Percentiles rank a stretch among this genome's conserved stretches.
These are phyloP conservation scores for Elaeis guineensis DNA, from an alignment of 176 grass and related monocot genomes.

Conservation along the genomic window DNA sequence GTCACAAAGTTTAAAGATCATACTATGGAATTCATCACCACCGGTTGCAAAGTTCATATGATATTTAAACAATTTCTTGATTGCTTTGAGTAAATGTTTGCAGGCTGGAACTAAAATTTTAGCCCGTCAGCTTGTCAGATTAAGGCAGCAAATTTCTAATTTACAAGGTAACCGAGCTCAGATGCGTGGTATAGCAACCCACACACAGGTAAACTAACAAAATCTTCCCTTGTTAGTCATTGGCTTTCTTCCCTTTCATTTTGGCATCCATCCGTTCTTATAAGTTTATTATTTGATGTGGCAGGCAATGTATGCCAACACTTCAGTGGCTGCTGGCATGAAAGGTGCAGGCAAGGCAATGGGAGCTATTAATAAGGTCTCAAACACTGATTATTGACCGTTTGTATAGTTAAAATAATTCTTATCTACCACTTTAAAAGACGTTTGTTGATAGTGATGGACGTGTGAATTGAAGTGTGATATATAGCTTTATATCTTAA, in stretches of 20 bases:
- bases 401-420: too few relatives aligned
- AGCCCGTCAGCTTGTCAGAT: conserved; percentile 74
- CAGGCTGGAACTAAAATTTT: conserved; percentile 86
- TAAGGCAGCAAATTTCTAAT: conserved; percentile 93
- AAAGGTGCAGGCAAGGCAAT: conserved; percentile 83
- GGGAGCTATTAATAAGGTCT: conserved; percentile 92
- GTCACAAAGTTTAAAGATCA: too few relatives aligned
- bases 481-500: not conserved
- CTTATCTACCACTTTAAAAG: too few relatives aligned
- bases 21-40: too few relatives aligned
- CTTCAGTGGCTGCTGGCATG: conserved; percentile 84
- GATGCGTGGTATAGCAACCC: conserved; percentile 74
- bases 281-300: conserved; percentile 1
- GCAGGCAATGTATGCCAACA: conserved; percentile 87
- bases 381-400: not conserved
- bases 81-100: conserved; percentile 1
- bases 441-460: not conserved
- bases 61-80: not conserved
- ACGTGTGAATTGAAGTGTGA: not conserved
- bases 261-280: conserved; percentile 9
- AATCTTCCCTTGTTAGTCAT: conserved; percentile 11
- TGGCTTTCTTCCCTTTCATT: conserved; percentile 15
- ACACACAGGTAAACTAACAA: conserved; percentile 58
- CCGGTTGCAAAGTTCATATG: too few relatives aligned
- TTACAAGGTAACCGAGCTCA: conserved; percentile 91